These are phyloP conservation scores for Beauveria caledonica DNA, from an alignment of 2,329 filamentous ascomycete species.

Conservation along the genomic window DNA sequence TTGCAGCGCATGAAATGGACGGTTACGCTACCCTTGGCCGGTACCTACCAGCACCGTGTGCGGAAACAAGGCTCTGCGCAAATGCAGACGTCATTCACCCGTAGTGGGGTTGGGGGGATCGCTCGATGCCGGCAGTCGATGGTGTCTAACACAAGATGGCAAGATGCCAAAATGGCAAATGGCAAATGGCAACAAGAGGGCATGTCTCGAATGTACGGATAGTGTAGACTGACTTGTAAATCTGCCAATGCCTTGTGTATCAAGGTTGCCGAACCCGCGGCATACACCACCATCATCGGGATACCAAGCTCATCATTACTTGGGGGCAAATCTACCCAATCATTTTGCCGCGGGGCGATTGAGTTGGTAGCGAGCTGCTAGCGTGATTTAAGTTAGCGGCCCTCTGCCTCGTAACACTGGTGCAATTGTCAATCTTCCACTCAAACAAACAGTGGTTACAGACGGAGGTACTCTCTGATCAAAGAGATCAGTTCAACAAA, in stretches of 20 bases:
- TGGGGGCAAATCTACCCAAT: neutral
- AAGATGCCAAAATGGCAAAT: neutral
- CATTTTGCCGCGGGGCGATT: neutral
- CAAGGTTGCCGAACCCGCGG: too few relatives aligned
- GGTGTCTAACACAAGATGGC: neutral
- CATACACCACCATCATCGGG: too few relatives aligned
- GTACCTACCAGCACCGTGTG: neutral
- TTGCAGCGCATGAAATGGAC: neutral
- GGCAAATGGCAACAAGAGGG: neutral
- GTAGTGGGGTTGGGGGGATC: neutral
- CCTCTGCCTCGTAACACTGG: neutral
- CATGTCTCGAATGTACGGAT: too few relatives aligned
- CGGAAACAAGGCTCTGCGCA: neutral
- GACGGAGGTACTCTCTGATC: too few relatives aligned
- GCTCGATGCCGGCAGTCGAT: neutral
- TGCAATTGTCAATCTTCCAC: too few relatives aligned
- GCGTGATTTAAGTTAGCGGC: neutral
- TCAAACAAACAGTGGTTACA: too few relatives aligned
- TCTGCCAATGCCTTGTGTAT: too few relatives aligned
- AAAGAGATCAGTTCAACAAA: too few relatives aligned
- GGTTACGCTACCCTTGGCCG: neutral
- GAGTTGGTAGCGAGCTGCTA: neutral
- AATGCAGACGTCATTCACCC: constrained; percentile 8
- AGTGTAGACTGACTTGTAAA: too few relatives aligned
- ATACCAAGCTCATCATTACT: neutral